Base-by-base conservation (phyloP, 495 filamentous ascomycete genomes). In the Aspergillus leporis region DNA sequence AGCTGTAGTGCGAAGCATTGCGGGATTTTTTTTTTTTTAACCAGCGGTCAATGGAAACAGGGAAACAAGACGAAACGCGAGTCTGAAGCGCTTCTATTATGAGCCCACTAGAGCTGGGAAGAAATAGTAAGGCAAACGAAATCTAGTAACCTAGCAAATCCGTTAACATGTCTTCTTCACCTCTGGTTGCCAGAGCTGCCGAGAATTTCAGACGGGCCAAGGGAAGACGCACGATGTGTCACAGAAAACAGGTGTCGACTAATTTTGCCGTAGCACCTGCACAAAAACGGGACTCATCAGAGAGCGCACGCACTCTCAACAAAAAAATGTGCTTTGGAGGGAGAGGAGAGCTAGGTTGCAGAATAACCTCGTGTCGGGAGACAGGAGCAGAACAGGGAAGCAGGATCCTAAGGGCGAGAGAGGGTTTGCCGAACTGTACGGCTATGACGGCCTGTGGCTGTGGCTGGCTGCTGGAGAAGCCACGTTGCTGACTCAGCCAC, bases 181-280 rank as follows among this genome's bases (percentile, higher is more conserved):
- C 51, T 25, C 8, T 23, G 30, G 16, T 52, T 53, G 38, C 51
- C 53, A 22, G 57, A 61, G 55, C 64, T 65, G 64, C 60, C 57
- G 53, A 60, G 65, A 66, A 71, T 68, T 66, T 65, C 60, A 57
- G 57, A 65, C 69, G 66, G 72, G 68, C 65, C 59, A 73, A 74
- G 69, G 71, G 65, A 76, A 66, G 56, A 52, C 47, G 19, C 56
- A 55, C 57, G 52, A 52, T 53, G 60, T 63, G 58, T 54, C 50
- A 61, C 41, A 64, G 61, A 66, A 70, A 54, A 61, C 73, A 78
- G 75, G 74, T 77, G 71, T 74, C 70, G 75, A 78, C 75, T 73
- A 74, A 62, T 62, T 68, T 70, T 76, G 75, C 74, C 73, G 73
- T 75, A 75, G 64, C 75, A 78, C 75, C 75, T 78, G 74, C 64